Conservation (phyloP, 306 rosid species). For the Canavalia ensiformis region DNA sequence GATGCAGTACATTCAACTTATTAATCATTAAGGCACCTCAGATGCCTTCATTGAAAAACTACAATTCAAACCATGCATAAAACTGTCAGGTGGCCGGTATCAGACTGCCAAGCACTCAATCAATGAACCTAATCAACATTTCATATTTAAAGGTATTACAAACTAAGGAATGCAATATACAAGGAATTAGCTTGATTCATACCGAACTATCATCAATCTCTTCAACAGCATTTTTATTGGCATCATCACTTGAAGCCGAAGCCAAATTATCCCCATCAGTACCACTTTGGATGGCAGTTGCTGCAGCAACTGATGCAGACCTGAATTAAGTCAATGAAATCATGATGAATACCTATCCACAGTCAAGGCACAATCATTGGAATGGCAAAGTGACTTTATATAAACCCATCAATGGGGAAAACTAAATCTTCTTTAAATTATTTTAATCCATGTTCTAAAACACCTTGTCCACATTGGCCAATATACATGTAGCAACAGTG, state of each 20-base stretch:
- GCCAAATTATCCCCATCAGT: constrained; percentile 55
- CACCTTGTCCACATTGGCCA: constrained; percentile 23
- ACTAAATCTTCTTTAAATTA: constrained; percentile 13
- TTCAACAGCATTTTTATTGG: constrained; percentile 57
- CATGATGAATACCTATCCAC: constrained; percentile 31
- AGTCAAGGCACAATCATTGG: constrained; percentile 16
- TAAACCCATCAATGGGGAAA: constrained; percentile 34
- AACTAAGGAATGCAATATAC: constrained; percentile 25
- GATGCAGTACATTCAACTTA: constrained; percentile 36
- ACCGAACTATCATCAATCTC: constrained; percentile 86
- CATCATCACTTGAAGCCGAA: constrained; percentile 77
- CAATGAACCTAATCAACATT: constrained; percentile 33
- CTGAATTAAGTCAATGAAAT: constrained; percentile 59
- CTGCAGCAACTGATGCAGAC: constrained; percentile 80
- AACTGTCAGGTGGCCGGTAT: constrained; percentile 40
- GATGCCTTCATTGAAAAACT: constrained; percentile 31
- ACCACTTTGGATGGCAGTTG: constrained; percentile 65
- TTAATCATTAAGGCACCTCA: constrained; percentile 13
- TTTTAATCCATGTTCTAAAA: constrained; percentile 36
- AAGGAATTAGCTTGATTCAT: constrained; percentile 48
- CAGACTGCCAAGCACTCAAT: constrained; percentile 27
- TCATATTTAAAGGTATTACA: constrained; percentile 29
- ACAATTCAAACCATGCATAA: constrained; percentile 22
- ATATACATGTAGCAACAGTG: constrained; percentile 26
- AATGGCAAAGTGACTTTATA: constrained; percentile 29